Base-by-base conservation (phyloP, 345 rosid species). In the Clausena lansium region DNA sequence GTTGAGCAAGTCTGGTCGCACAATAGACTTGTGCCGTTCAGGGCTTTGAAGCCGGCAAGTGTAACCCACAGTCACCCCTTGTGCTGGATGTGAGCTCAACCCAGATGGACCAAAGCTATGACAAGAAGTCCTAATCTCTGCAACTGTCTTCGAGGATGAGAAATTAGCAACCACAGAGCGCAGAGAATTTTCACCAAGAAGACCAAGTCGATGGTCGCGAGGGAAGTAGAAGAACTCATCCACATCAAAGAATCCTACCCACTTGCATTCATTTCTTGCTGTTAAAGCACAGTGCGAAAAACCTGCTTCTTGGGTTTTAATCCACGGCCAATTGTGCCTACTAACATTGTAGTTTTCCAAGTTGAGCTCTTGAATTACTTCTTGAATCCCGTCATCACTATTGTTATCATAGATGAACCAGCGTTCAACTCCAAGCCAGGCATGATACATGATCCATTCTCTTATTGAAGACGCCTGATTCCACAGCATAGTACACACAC, bases 351-450 rank as follows among this genome's bases (percentile, higher is more conserved):
- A 89, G 69, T 87, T 84, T 54, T 81, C 87, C 19, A 73, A 74
- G 50, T 88, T 85, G 39, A 96, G 94, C 81, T 83, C 87, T 32
- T 87, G 87, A 7, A 92, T 80, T 70, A 83, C 95, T 9, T 90
- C 87, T 73, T 82, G 70, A 73, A 91, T 80, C 63, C 73, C 81
- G 28, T 96, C 99, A 68, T 96, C 95, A 36, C 99, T 96, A 78
- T 96, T 94, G 82, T 96, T 96, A 45, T 96, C 99, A n/a, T 96
- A 96, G 70, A 96, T 87, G 82, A 94, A 94, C 99, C 99, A 96
- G 4, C 97, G 89, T 76, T 92, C 90, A 6, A 96, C 91, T 4
- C 99, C 99, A 6, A 96, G 93, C 97, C 97, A 92, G 22, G 92
- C 87, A 78, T 96, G 99, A 82, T 94, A 94, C 83, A 83, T 87